A percentile compares a stretch with the other conserved stretches of the same genome.
phyloP scores from a whole-genome alignment of 1,139 yeast genomes.

The Hyphopichia burtonii region DNA sequence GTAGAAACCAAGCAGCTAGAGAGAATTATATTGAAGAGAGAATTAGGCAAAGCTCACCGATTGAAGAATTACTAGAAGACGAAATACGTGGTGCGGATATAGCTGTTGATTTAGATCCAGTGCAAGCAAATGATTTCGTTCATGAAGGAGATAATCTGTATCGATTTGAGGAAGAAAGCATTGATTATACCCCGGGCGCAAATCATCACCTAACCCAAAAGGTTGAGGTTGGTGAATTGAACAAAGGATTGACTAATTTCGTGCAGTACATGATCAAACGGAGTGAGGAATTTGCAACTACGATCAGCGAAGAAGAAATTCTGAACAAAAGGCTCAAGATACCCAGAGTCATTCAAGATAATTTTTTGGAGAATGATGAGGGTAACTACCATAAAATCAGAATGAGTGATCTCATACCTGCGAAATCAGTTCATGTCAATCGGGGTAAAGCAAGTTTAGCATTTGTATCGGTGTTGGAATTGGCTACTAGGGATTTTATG shows the following conservation, averaged over 20 bases:
- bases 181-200: constrained; percentile 11
- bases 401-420: constrained; percentile 16
- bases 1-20: too few relatives aligned
- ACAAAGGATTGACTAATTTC: constrained; percentile 12
- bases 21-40: too few relatives aligned
- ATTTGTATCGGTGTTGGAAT: constrained; percentile 37
- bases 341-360: too few relatives aligned
- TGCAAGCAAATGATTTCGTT: too few relatives aligned
- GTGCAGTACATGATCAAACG: constrained; percentile 11
- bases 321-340: too few relatives aligned
- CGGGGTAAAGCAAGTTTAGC: constrained; percentile 36
- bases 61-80: too few relatives aligned
- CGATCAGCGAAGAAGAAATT: constrained; percentile 4
- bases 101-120: too few relatives aligned
- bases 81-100: too few relatives aligned
- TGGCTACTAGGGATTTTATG: constrained; percentile 23
- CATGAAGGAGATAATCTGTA: not conserved
- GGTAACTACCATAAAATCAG: constrained; percentile 9
- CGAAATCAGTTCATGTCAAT: constrained; percentile 11
- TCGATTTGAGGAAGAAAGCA: constrained; percentile 7
- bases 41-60: too few relatives aligned
- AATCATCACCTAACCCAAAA: constrained; percentile 8
- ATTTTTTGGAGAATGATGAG: not conserved
- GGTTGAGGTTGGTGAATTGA: constrained; percentile 6
- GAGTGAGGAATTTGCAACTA: constrained; percentile 9